Evolutionary conservation across 139 green algal species (phyloP).

Genomic region (Chlorella sp.): DNA sequence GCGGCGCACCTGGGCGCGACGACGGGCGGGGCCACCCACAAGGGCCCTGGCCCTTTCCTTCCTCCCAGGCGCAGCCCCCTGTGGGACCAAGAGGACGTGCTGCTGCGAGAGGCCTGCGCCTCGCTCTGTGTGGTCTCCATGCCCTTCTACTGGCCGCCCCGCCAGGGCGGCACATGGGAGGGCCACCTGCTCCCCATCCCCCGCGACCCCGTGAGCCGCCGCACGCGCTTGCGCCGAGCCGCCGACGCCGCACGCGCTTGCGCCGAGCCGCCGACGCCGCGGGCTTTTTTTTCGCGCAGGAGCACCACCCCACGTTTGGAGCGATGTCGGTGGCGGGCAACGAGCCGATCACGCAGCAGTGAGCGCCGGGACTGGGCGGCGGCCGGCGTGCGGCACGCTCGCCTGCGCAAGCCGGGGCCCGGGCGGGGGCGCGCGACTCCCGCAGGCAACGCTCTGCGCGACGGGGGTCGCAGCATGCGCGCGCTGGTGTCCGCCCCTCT

Average conservation of each 20-base stretch:
- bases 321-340: background rate
- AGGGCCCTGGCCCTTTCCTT: background rate
- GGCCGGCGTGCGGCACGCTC: background rate
- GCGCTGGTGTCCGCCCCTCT: background rate
- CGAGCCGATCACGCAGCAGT: background rate
- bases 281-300: too few species aligned
- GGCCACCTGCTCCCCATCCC: conserved; percentile 5
- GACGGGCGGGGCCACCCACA: too few species aligned
- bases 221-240: too few species aligned
- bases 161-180: background rate
- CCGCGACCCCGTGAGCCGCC: background rate
- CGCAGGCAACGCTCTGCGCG: background rate
- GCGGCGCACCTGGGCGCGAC: too few species aligned
- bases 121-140: conserved; percentile 12
- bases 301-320: conserved; percentile 25
- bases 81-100: conserved; percentile 29
- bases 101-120: conserved; percentile 16
- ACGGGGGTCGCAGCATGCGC: background rate
- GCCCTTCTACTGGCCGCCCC: conserved; percentile 29
- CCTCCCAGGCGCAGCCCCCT: conserved; percentile 18
- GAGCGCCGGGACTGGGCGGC: background rate
- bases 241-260: too few species aligned
- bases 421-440: background rate
- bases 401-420: background rate
- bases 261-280: too few species aligned